A percentile compares a stretch with the other conserved stretches of the same genome.
Evolutionary conservation across 2,329 filamentous ascomycete species (phyloP).

Genomic region (Trichoderma sp.): DNA sequence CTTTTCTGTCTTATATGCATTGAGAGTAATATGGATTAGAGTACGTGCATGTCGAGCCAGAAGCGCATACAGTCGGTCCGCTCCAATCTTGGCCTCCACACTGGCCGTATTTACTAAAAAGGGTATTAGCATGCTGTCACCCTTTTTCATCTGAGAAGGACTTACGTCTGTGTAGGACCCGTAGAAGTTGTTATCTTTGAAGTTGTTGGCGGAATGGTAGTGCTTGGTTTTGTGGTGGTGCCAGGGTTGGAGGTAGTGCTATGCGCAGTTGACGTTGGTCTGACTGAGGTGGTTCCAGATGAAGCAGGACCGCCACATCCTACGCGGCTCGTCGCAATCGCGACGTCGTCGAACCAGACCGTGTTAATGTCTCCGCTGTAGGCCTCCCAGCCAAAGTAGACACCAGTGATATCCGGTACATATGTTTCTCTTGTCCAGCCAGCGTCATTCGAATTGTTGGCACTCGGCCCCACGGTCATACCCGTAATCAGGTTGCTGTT

Average conservation of each 20-base stretch:
- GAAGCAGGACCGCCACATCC: conserved; percentile 3
- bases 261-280: background rate
- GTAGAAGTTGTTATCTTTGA: conserved; percentile 12
- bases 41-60: conserved; percentile 10
- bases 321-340: conserved; percentile 8
- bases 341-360: conserved; percentile 18
- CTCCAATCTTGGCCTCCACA: conserved; percentile 11
- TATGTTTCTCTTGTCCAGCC: conserved; percentile 11
- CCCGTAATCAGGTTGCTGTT: conserved; percentile 7
- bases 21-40: conserved; percentile 20
- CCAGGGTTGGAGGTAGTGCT: background rate
- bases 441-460: conserved; percentile 14
- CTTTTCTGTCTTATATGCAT: background rate
- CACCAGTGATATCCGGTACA: conserved; percentile 3
- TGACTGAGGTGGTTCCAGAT: conserved; percentile 1
- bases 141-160: background rate
- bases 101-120: conserved; percentile 9
- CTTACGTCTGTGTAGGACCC: conserved; percentile 8
- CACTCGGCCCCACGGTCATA: conserved; percentile 15
- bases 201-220: conserved; percentile 16
- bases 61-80: conserved; percentile 10
- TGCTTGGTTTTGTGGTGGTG: conserved; percentile 12
- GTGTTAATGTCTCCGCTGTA: conserved; percentile 20
- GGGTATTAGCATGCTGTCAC: background rate
- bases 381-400: conserved; percentile 23